Base-by-base conservation (phyloP, 2,329 filamentous ascomycete species). In the Calonectria ilicicola region DNA sequence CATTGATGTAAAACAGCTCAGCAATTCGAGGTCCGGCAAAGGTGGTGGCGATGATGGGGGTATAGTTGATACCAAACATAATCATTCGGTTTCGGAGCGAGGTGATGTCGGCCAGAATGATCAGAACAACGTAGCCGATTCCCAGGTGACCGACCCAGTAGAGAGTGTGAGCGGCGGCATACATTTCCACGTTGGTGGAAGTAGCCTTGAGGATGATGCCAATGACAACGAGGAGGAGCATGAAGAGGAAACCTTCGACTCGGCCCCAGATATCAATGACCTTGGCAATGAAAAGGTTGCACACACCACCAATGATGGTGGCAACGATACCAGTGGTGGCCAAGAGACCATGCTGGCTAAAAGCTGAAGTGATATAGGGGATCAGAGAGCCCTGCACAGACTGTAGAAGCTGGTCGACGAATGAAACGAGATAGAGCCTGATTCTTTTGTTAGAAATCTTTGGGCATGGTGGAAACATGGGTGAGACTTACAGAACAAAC, bases 321-420 rank as follows among this genome's bases (percentile, higher is more conserved):
- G 92, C 90, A 17, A 93, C 87, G 29, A 94, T 91, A 64, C 89
- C 85, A 51, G 93, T 89, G 5, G 91, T 92, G 3, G 91, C 90
- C n/a, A 94, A 86, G 40, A 94, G 85, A 15, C 92, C 92, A 79
- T 94, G 93, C 62, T 88, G 86, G 46, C 85, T 85, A 79, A 93
- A 94, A 3, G 89, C 86, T 71, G 91, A 93, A 2, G 92, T 93
- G 35, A 93, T 90, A 82, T 92, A 94, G 40, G 91, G 88, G 19
- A 89, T 88, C 60, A 94, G 84, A 40, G 90, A 88, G 64, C 86
- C 77, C 62, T 86, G 81, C 67, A 86, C 80, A 38, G 81, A 80
- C 15, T 80, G 75, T 19, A 85, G 75, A 38, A 86, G 78, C 26
- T 78, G 77, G 69, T 85, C 83, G 70, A 83, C 79, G 67, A 86